Evolutionary conservation across 1,139 yeast genomes (phyloP).

Genomic region (Kurtzmaniella quercitrusa): DNA sequence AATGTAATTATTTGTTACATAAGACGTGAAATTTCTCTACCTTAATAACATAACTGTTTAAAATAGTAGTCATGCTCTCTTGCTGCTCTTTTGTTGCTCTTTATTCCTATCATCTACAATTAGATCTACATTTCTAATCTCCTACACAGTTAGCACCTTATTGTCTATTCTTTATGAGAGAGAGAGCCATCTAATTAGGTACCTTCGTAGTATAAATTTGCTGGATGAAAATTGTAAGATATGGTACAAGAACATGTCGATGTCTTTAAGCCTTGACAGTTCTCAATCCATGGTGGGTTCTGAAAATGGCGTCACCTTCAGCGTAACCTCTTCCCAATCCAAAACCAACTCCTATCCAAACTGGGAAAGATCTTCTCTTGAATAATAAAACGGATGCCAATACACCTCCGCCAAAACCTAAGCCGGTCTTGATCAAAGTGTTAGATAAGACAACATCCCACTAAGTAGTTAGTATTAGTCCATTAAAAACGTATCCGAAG

Average conservation of each 20-base stretch:
- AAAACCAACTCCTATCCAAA: conserved; percentile 93
- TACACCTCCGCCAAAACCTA: conserved; percentile 97
- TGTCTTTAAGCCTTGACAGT: conserved; percentile 53
- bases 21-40: too few relatives aligned
- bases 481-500: neutral
- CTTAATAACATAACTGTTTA: too few relatives aligned
- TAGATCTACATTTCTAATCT: too few relatives aligned
- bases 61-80: too few relatives aligned
- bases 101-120: too few relatives aligned
- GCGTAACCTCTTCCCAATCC: conserved; percentile 97
- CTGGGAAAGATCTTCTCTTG: conserved; percentile 94
- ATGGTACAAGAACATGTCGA: neutral
- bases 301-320: conserved; percentile 96
- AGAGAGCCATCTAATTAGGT: neutral
- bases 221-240: neutral
- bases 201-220: neutral
- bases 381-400: conserved; percentile 86
- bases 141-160: neutral
- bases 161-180: neutral
- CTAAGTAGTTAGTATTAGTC: conserved; percentile 26
- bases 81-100: too few relatives aligned
- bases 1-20: too few relatives aligned
- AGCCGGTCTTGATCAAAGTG: conserved; percentile 91
- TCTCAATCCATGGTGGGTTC: conserved; percentile 73
- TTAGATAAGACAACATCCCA: conserved; percentile 98